Evolutionary conservation across 2,329 filamentous ascomycete species (phyloP), one percentile per base, ranked within the genome.

Genomic region (Colletotrichum gloeosporioides): DNA sequence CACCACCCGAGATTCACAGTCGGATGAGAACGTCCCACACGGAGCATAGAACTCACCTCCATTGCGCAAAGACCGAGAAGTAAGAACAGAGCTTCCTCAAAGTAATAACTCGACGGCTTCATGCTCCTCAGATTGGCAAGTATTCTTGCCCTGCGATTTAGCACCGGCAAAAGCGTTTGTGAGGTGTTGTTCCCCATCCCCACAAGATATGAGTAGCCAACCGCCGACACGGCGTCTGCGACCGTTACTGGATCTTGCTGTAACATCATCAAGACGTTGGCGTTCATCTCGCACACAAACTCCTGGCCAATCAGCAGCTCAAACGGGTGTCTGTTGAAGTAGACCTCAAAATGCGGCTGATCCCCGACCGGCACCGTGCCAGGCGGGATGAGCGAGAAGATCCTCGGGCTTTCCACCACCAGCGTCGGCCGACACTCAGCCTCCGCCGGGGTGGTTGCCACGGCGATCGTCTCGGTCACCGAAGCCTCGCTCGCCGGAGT

Each of bases 281-380:
- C 78, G 62, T 83, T 83, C 82, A 83, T 83, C 77, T 83, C 82
- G 32, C 80, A 66, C 27, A 83, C 78, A 55, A 83, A 83, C 57
- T 83, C 81, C 7, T 75, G 59, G 22, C 80, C 79, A n/a, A 83
- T 81, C 53, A 81, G 78, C 49, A 83, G 72, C 15, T 83, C 82
- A 16, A 69, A 72, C 2, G 81, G 82, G 62, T 83, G 82, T 7
- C 81, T 78, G 44, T 71, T 80, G 71, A 83, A 84, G 70, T 83
- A 84, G 1, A 80, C 36, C 61, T 83, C 79, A 63, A 83, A 79
- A 18, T 79, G 78, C 15, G 79, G 76, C 63, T 82, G 76, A 63
- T 84, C 82, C 7, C 79, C 79, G 10, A 71, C 63, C 16, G 78
- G 69, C 31, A 83, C 78, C 9, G 79, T 77, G 6, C 81, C 81